Evolutionary conservation across 2,329 filamentous ascomycete genomes (phyloP).

Genomic region (Lecanosticta acicola): DNA sequence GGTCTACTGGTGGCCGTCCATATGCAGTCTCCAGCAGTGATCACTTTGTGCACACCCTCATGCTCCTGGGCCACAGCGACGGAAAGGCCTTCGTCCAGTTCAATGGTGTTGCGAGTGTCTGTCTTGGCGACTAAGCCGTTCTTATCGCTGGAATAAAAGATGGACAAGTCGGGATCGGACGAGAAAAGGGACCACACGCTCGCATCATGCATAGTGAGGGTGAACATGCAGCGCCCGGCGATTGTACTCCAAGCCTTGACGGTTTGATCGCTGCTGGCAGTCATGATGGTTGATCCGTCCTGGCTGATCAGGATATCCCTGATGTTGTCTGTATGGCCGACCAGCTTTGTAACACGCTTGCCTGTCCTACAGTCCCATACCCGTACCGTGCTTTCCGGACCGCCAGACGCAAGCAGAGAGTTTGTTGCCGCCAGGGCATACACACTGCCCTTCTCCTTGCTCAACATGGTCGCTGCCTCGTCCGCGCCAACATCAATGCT

Average conservation of each 20-base stretch:
- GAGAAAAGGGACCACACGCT: slow-evolving; percentile 96
- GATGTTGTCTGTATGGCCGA: slow-evolving; percentile 93
- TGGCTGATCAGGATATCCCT: slow-evolving; percentile 85
- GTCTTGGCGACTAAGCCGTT: slow-evolving; percentile 95
- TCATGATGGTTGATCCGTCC: slow-evolving; percentile 84
- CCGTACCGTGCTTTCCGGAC: slow-evolving; percentile 86
- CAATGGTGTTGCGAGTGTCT: slow-evolving; percentile 69
- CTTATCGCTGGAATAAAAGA: slow-evolving; percentile 93
- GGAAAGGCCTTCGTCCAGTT: slow-evolving; percentile 82
- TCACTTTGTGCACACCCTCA: slow-evolving; percentile 65
- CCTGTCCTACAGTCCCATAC: slow-evolving; percentile 88
- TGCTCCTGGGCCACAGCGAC: slow-evolving; percentile 91
- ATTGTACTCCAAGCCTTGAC: slow-evolving; percentile 98
- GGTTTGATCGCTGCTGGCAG: slow-evolving; percentile 90
- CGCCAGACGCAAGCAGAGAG: slow-evolving; percentile 81
- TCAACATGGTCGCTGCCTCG: slow-evolving; percentile 63
- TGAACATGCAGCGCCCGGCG: slow-evolving; percentile 93
- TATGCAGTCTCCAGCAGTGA: slow-evolving; percentile 64
- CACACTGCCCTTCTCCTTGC: slow-evolving; percentile 81
- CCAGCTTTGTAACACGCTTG: slow-evolving; percentile 89
- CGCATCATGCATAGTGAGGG: slow-evolving; percentile 97
- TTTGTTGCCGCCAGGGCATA: slow-evolving; percentile 80
- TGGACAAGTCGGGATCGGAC: slow-evolving; percentile 72
- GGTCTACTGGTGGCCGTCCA: slow-evolving; percentile 90
- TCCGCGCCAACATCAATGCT: slow-evolving; percentile 82